Percentiles rank a stretch among this genome's conserved stretches.
phyloP scores from a whole-genome alignment of 2,329 filamentous ascomycete species.

The Gaeumannomyces sp. region DNA sequence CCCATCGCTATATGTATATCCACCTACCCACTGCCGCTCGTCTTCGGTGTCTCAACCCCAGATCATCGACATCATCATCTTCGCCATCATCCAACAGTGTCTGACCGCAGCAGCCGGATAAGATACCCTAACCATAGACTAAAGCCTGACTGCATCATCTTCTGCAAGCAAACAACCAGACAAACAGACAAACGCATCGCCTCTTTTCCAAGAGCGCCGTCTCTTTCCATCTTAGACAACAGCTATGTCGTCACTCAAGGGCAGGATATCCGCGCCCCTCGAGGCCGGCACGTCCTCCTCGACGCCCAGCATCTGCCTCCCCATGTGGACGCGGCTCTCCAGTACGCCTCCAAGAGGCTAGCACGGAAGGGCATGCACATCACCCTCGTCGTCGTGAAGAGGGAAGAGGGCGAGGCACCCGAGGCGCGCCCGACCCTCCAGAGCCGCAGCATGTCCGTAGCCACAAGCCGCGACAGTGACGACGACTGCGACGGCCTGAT shows the following conservation, averaged over 20 bases:
- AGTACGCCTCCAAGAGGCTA: slow-evolving; percentile 51
- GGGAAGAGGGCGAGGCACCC: slow-evolving; percentile 30
- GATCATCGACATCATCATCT: not conserved
- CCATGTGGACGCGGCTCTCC: slow-evolving; percentile 48
- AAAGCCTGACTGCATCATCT: not conserved
- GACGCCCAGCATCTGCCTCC: slow-evolving; percentile 51
- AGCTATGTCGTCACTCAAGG: slow-evolving; percentile 44
- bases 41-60: not conserved
- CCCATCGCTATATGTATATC: not conserved
- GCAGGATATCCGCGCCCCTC: slow-evolving; percentile 55
- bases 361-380: slow-evolving; percentile 49
- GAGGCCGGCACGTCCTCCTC: slow-evolving; percentile 56
- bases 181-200: not conserved
- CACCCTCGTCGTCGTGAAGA: slow-evolving; percentile 51
- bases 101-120: not conserved
- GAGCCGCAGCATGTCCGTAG: slow-evolving; percentile 10
- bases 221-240: not conserved
- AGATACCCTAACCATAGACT: not conserved
- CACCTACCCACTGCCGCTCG: not conserved
- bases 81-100: not conserved
- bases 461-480: slow-evolving; percentile 6
- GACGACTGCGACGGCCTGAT: slow-evolving; percentile 25
- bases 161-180: not conserved
- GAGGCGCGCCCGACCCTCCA: slow-evolving; percentile 4
- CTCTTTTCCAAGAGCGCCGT: not conserved